phyloP scores from a whole-genome alignment of 352 stramenopile genomes.

The Stramenopiles sp. region DNA sequence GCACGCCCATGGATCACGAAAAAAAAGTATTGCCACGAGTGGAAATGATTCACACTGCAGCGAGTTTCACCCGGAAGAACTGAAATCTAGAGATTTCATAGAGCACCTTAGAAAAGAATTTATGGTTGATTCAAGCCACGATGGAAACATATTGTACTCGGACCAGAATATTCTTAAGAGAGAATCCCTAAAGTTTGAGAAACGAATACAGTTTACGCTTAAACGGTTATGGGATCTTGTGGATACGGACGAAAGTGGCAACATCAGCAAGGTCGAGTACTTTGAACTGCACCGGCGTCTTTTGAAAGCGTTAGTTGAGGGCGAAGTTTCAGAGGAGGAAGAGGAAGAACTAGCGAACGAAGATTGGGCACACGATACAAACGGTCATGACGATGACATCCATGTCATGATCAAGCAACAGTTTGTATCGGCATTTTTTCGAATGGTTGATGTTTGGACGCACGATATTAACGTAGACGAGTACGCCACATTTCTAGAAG shows the following conservation, averaged over 20 bases:
- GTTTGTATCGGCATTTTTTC: background rate
- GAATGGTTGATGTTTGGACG: conserved; percentile 1
- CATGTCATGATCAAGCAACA: background rate
- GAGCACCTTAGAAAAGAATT: background rate
- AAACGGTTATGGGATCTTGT: background rate
- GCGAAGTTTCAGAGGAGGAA: background rate
- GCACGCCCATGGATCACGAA: too few species aligned
- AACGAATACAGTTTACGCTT: background rate
- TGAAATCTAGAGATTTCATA: background rate
- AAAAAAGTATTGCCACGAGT: too few species aligned
- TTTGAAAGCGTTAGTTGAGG: background rate
- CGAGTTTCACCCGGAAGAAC: too few species aligned
- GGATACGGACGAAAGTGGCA: background rate
- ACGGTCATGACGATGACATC: background rate
- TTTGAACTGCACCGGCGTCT: background rate
- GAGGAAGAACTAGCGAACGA: background rate
- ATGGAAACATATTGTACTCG: background rate
- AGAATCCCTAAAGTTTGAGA: background rate
- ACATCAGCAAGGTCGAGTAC: background rate
- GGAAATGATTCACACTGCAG: too few species aligned
- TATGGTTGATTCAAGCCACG: background rate
- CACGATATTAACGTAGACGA: background rate
- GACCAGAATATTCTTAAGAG: background rate
- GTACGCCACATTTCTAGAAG: background rate
- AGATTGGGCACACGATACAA: background rate